Evolutionary conservation across 768 basidiomycete species (phyloP).

Genomic region (Naganishia vishniacii): DNA sequence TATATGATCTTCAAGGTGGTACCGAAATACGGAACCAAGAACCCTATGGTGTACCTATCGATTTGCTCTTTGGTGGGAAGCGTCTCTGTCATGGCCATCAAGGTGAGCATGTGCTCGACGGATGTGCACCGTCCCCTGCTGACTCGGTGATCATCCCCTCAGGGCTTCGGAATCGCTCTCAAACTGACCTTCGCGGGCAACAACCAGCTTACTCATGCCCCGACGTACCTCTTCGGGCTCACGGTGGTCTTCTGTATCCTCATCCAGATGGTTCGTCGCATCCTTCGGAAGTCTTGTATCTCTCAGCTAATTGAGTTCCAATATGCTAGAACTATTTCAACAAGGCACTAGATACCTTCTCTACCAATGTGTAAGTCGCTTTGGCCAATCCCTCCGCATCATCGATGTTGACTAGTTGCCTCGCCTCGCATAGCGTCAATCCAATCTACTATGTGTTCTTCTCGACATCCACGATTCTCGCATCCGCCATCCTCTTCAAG

Average conservation of each 20-base stretch:
- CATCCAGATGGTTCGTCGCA: conserved; percentile 51
- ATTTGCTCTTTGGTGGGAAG: conserved; percentile 95
- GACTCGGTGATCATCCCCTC: background rate
- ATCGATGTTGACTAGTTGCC: conserved; percentile 4
- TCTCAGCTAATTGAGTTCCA: no score
- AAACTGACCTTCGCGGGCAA: conserved; percentile 88
- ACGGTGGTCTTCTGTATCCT: conserved; percentile 73
- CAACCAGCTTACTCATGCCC: conserved; percentile 89
- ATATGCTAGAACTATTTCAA: conserved; percentile 66
- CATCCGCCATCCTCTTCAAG: conserved; percentile 93
- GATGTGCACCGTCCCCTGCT: background rate
- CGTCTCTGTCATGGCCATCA: conserved; percentile 97
- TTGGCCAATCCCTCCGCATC: background rate
- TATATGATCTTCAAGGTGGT: conserved; percentile 81
- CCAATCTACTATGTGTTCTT: conserved; percentile 98
- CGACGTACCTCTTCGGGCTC: conserved; percentile 91
- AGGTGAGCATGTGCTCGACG: conserved; percentile 48
- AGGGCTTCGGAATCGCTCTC: conserved; percentile 89
- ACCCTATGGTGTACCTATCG: conserved; percentile 86
- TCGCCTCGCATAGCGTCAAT: conserved; percentile 79
- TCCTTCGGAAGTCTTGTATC: no score
- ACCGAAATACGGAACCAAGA: conserved; percentile 78
- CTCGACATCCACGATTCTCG: conserved; percentile 83
- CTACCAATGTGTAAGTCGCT: conserved; percentile 85
- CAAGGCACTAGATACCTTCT: conserved; percentile 93